A percentile compares a stretch with the other conserved stretches of the same genome.
phyloP scores from a whole-genome alignment of 1,284 basidiomycete species.

The Singerocomus rubriflavus region DNA sequence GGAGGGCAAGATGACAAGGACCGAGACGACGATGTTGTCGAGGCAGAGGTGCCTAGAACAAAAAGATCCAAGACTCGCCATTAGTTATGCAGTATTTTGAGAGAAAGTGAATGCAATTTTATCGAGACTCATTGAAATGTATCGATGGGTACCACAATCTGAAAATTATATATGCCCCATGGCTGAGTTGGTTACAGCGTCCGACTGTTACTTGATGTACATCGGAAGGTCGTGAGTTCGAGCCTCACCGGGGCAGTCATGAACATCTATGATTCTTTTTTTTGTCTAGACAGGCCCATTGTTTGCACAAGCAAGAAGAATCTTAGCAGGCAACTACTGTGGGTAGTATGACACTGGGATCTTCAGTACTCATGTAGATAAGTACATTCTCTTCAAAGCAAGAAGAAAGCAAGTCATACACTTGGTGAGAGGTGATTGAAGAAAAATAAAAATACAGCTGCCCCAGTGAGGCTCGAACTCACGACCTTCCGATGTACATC shows the following conservation, averaged over 20 bases:
- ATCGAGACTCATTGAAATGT: too few relatives aligned
- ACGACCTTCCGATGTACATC: constrained; percentile 60
- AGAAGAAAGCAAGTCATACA: too few relatives aligned
- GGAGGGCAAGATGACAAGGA: constrained; percentile 70
- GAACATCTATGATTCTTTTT: too few relatives aligned
- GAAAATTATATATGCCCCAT: constrained; percentile 50
- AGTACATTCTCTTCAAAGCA: too few relatives aligned
- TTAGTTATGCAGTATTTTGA: constrained; percentile 11
- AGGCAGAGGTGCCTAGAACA: constrained; percentile 72
- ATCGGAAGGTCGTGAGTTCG: constrained; percentile 78
- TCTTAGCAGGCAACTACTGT: too few relatives aligned
- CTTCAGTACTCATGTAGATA: too few relatives aligned
- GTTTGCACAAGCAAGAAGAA: too few relatives aligned
- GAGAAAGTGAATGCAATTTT: too few relatives aligned
- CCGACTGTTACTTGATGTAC: constrained; percentile 57
- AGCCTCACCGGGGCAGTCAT: constrained; percentile 64
- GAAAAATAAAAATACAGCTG: constrained; percentile 33
- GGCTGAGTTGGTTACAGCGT: constrained; percentile 83
- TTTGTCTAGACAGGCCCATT: too few relatives aligned
- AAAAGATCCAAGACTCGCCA: constrained; percentile 45
- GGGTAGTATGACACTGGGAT: too few relatives aligned
- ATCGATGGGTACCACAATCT: too few relatives aligned
- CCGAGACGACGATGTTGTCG: constrained; percentile 82
- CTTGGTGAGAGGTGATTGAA: too few relatives aligned
- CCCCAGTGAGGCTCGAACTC: constrained; percentile 74